phyloP scores from a whole-genome alignment of 495 filamentous ascomycete genomes.

The Viridothelium virens region DNA sequence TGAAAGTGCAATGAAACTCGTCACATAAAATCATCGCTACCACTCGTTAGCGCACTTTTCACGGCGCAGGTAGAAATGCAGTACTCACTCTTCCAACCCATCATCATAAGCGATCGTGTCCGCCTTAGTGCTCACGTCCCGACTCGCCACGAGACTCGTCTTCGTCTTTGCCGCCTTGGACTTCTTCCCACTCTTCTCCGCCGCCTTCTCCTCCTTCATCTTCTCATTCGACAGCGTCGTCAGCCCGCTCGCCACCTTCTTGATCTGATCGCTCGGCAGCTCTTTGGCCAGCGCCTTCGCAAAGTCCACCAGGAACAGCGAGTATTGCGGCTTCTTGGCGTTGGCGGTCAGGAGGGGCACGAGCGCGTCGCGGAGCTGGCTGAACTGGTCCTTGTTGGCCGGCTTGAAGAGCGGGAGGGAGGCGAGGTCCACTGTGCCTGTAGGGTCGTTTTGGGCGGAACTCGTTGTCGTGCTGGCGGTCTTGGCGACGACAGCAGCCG shows the following conservation, averaged over 20 bases:
- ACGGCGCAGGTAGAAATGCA: not conserved
- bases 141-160: conserved; percentile 62
- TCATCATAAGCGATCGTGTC: conserved; percentile 71
- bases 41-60: conserved; percentile 5
- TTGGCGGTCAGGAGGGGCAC: conserved; percentile 64
- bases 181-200: conserved; percentile 95
- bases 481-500: conserved; percentile 46
- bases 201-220: conserved; percentile 95
- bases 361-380: conserved; percentile 61
- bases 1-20: not conserved
- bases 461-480: not conserved
- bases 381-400: conserved; percentile 74
- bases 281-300: conserved; percentile 80
- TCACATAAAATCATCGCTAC: conserved; percentile 40
- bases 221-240: conserved; percentile 91
- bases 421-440: conserved; percentile 69
- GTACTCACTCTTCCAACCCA: conserved; percentile 68
- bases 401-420: conserved; percentile 82
- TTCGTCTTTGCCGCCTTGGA: conserved; percentile 92
- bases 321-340: conserved; percentile 83
- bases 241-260: conserved; percentile 81
- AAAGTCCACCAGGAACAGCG: conserved; percentile 84
- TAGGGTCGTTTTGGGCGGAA: conserved; percentile 54
- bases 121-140: conserved; percentile 52
- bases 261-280: conserved; percentile 80